A percentile compares a stretch with the other conserved stretches of the same genome.
These are phyloP conservation scores for Peronospora farinosa DNA, from an alignment of 352 stramenopile genomes.

Conservation along the genomic window DNA sequence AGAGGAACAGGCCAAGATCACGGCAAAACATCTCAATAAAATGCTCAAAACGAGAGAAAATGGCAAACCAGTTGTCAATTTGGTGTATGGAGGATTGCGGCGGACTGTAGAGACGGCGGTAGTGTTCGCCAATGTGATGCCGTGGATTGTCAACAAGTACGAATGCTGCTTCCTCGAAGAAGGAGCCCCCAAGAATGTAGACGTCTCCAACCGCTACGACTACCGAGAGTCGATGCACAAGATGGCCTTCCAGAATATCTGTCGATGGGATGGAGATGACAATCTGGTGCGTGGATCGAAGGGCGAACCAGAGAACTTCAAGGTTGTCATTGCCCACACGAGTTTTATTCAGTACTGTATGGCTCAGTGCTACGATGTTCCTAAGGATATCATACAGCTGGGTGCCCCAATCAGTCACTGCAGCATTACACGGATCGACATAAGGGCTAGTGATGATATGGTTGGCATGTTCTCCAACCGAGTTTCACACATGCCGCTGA, in stretches of 20 bases:
- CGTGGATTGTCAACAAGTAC: constrained; percentile 53
- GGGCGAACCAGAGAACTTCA: constrained; percentile 45
- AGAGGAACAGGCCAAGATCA: constrained; percentile 49
- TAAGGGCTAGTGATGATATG: constrained; percentile 45
- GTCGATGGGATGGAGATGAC: constrained; percentile 42
- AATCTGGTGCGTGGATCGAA: constrained; percentile 15
- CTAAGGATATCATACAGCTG: constrained; percentile 73
- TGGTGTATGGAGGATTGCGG: constrained; percentile 62
- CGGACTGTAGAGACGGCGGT: constrained; percentile 66
- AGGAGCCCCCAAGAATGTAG: constrained; percentile 52
- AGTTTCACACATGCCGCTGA: constrained; percentile 61
- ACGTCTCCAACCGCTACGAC: constrained; percentile 47
- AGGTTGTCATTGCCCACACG: constrained; percentile 67
- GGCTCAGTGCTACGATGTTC: constrained; percentile 52
- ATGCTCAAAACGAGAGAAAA: constrained; percentile 41
- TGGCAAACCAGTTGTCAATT: constrained; percentile 29
- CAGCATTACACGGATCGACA: constrained; percentile 66
- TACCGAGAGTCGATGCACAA: constrained; percentile 73
- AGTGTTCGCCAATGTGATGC: constrained; percentile 51
- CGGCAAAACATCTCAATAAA: constrained; percentile 42
- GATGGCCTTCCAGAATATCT: constrained; percentile 70
- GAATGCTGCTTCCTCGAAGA: constrained; percentile 74
- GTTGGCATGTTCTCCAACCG: constrained; percentile 52
- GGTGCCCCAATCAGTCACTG: constrained; percentile 67
- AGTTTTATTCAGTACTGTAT: constrained; percentile 79